A percentile compares a stretch with the other conserved stretches of the same genome.
Evolutionary conservation across 345 rosid species (phyloP).

Genomic region (Bretschneidera sinensis): DNA sequence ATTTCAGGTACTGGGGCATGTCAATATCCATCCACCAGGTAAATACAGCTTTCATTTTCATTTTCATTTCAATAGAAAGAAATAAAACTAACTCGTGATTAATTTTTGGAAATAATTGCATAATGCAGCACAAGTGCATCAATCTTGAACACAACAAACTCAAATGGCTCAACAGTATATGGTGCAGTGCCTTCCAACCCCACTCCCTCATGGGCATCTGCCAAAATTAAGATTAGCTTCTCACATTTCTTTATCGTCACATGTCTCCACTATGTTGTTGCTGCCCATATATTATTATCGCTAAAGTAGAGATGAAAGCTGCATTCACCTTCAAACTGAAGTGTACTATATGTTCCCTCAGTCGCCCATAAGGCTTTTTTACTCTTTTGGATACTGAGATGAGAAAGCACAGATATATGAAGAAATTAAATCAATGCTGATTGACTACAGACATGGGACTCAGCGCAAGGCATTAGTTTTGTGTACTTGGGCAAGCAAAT

Average conservation of each 20-base stretch:
- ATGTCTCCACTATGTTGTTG: conserved; percentile 8
- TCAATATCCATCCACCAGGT: conserved; percentile 62
- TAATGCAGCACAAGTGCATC: conserved; percentile 60
- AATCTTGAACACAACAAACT: conserved; percentile 56
- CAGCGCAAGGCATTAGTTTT: too few relatives aligned
- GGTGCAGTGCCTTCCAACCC: conserved; percentile 60
- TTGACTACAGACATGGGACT: too few relatives aligned
- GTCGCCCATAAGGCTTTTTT: too few relatives aligned
- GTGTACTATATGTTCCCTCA: not conserved
- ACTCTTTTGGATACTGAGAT: too few relatives aligned
- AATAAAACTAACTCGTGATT: too few relatives aligned
- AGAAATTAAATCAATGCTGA: too few relatives aligned
- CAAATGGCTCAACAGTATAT: conserved; percentile 54
- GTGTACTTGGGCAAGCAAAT: too few relatives aligned
- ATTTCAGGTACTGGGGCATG: conserved; percentile 56
- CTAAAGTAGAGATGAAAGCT: not conserved
- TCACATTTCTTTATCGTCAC: not conserved
- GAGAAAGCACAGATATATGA: too few relatives aligned
- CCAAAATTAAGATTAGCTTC: not conserved
- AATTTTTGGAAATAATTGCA: not conserved
- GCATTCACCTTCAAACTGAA: not conserved
- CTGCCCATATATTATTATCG: conserved; percentile 1
- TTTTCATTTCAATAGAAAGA: too few relatives aligned
- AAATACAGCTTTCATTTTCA: not conserved
- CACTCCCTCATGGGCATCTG: conserved; percentile 25